phyloP scores from a whole-genome alignment of 306 rosid genomes.

The Trifolium fragiferum region DNA sequence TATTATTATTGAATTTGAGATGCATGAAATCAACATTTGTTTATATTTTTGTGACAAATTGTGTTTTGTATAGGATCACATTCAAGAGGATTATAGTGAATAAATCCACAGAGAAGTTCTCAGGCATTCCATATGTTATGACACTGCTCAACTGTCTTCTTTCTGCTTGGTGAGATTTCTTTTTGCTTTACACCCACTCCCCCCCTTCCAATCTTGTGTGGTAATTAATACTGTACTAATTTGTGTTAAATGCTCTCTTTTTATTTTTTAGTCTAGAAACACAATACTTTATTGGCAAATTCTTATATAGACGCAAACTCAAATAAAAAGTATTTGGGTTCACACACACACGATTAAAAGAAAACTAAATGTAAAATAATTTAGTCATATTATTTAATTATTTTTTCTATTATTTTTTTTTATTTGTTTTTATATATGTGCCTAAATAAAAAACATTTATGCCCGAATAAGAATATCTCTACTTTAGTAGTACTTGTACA shows the following conservation, averaged over 20 bases:
- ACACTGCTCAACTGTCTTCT: constrained; percentile 86
- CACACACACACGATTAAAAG: too few relatives aligned
- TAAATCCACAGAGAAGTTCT: constrained; percentile 73
- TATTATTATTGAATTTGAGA: neutral
- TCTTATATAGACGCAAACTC: too few relatives aligned
- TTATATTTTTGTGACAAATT: constrained; percentile 22
- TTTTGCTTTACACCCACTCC: constrained; percentile 10
- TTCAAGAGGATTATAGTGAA: constrained; percentile 72
- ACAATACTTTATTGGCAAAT: too few relatives aligned
- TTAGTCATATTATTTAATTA: too few relatives aligned
- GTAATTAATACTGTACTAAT: too few relatives aligned
- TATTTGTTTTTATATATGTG: too few relatives aligned
- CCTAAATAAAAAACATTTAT: too few relatives aligned
- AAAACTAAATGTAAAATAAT: too few relatives aligned
- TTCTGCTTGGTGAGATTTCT: constrained; percentile 70
- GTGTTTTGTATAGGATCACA: constrained; percentile 62
- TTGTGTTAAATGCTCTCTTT: neutral
- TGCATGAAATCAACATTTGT: neutral
- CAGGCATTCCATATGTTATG: constrained; percentile 94
- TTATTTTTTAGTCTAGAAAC: too few relatives aligned
- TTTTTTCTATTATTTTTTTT: too few relatives aligned
- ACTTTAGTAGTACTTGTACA: neutral
- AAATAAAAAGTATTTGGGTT: too few relatives aligned
- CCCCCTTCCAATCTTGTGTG: constrained; percentile 10
- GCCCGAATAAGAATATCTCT: too few relatives aligned